A percentile compares a stretch with the other conserved stretches of the same genome.
Evolutionary conservation across 176 grass and related monocot species (phyloP).

Genomic region (Bromus sterilis): DNA sequence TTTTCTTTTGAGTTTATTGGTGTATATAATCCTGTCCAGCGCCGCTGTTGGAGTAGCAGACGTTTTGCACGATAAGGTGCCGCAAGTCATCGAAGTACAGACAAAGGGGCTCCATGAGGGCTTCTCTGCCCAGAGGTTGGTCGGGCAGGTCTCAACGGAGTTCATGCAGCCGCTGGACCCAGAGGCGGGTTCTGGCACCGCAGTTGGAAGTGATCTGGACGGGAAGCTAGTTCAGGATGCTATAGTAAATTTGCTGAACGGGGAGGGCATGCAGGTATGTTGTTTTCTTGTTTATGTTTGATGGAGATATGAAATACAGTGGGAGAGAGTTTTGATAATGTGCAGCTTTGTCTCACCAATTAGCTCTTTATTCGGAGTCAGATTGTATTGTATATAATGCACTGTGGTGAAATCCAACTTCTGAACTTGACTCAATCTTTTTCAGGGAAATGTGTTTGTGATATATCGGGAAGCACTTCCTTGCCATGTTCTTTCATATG

Average conservation of each 20-base stretch:
- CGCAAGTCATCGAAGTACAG: not conserved
- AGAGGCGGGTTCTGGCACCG: not conserved
- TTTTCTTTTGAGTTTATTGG: too few relatives aligned
- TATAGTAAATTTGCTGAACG: not conserved
- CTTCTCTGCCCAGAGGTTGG: too few relatives aligned
- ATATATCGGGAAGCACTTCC: not conserved
- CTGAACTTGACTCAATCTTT: not conserved
- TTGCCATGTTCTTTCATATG: not conserved
- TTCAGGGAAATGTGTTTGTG: not conserved
- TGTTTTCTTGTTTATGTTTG: not conserved
- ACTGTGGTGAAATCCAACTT: not conserved
- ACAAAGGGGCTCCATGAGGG: not conserved
- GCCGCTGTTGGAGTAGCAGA: not conserved
- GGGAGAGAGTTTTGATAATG: not conserved
- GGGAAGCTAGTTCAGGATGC: not conserved
- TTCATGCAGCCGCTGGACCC: not conserved
- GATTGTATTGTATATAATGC: not conserved
- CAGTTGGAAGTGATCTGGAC: not conserved
- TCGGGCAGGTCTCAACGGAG: not conserved
- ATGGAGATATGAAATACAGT: not conserved
- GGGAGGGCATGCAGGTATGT: not conserved
- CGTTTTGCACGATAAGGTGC: not conserved
- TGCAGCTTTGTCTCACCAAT: not conserved
- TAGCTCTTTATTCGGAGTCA: not conserved
- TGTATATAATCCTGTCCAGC: not conserved